Conservation (phyloP, 495 filamentous ascomycete genomes). For the Neurospora pannonica region DNA sequence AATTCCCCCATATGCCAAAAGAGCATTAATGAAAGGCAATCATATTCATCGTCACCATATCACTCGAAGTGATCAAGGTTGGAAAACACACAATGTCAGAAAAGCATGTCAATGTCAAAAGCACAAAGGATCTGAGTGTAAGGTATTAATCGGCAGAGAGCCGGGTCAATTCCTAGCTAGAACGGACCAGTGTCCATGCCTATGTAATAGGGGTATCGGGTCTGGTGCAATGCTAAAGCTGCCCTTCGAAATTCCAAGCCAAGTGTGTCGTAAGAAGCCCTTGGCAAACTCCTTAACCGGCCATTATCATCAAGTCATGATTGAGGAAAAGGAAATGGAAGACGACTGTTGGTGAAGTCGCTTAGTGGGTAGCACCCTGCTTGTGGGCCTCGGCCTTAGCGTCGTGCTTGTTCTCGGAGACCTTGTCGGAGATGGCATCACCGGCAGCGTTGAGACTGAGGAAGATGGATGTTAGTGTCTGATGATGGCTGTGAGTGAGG, state of each 20-base stretch:
- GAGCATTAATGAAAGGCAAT: not conserved
- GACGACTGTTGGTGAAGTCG: constrained; percentile 3
- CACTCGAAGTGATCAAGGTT: not conserved
- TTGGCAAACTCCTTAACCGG: not conserved
- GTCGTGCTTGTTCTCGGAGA: constrained; percentile 44
- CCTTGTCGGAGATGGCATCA: constrained; percentile 48
- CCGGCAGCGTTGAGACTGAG: constrained; percentile 44
- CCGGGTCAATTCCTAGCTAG: not conserved
- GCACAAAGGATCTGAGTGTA: not conserved
- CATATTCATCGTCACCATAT: not conserved
- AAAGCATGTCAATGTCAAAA: not conserved
- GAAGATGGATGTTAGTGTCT: constrained; percentile 9
- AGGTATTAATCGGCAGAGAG: not conserved
- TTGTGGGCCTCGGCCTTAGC: constrained; percentile 48
- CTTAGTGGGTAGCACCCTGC: constrained; percentile 48
- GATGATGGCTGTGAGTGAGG: not conserved
- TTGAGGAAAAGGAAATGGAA: not conserved
- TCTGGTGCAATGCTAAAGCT: not conserved
- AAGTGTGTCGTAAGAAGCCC: not conserved
- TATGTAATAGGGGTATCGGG: not conserved
- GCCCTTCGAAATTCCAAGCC: not conserved
- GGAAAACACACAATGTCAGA: not conserved
- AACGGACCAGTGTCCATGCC: not conserved
- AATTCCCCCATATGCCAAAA: not conserved
- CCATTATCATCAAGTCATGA: not conserved